A percentile compares a stretch with the other conserved stretches of the same genome.
These are phyloP conservation scores for Camillea tinctor DNA, from an alignment of 2,329 filamentous ascomycete genomes.

Conservation along the genomic window DNA sequence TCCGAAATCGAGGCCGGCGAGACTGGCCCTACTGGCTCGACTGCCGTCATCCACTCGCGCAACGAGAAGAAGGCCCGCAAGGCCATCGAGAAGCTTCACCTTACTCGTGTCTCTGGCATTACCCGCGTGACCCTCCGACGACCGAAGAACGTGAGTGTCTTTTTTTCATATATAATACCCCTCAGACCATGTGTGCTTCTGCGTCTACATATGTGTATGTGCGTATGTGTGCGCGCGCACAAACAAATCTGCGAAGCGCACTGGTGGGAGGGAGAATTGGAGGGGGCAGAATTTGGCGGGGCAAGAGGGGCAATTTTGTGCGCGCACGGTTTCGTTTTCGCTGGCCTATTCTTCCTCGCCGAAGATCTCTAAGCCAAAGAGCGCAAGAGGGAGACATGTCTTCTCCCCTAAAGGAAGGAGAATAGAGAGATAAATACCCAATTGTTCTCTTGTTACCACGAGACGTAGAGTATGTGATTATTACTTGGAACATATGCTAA, in stretches of 20 bases:
- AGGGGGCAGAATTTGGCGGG: conserved; percentile 2
- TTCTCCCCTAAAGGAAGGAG: background rate
- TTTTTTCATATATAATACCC: conserved; percentile 30
- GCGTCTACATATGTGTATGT: background rate
- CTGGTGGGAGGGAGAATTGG: background rate
- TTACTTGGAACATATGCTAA: conserved; percentile 5
- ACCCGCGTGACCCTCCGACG: conserved; percentile 96
- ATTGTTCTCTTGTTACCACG: background rate
- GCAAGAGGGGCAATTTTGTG: background rate
- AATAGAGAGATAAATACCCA: background rate
- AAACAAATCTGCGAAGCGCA: background rate
- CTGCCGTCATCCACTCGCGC: conserved; percentile 91
- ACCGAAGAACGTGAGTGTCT: conserved; percentile 99
- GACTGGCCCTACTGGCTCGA: conserved; percentile 72
- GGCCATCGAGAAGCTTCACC: conserved; percentile 96
- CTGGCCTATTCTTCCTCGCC: background rate
- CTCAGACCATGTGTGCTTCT: background rate
- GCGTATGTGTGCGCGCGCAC: too few species aligned
- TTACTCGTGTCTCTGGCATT: conserved; percentile 95
- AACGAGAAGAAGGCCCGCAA: conserved; percentile 99
- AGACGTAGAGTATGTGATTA: background rate
- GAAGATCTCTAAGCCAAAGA: background rate
- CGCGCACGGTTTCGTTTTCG: background rate
- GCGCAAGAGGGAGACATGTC: too few species aligned
- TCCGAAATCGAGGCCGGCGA: conserved; percentile 74